These are phyloP conservation scores for Thielaviopsis punctulata DNA, from an alignment of 2,329 filamentous ascomycete genomes.

Conservation along the genomic window DNA sequence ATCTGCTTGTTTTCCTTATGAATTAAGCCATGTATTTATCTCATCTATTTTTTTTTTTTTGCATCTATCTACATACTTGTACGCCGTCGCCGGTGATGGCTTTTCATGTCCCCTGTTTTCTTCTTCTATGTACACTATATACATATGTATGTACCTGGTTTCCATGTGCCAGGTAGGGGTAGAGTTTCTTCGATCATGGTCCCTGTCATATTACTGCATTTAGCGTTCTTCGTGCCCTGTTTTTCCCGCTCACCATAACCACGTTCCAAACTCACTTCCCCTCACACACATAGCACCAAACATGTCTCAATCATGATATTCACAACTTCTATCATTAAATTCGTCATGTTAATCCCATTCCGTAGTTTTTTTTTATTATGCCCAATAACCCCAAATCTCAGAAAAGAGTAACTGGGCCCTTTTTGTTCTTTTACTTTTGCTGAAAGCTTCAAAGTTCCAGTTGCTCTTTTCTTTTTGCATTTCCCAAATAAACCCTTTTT, in stretches of 20 bases:
- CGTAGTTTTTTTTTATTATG: neutral
- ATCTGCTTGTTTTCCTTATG: neutral
- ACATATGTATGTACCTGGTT: no score
- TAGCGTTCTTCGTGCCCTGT: no score
- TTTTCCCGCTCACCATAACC: no score
- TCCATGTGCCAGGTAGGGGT: no score
- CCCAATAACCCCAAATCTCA: neutral
- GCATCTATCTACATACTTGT: no score
- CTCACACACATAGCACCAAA: no score
- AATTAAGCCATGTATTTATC: neutral
- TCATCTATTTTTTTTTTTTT: no score
- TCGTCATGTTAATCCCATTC: slow-evolving; percentile 5
- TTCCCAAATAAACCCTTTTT: neutral
- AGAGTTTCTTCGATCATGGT: no score
- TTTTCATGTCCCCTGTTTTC: neutral
- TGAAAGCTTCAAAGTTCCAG: neutral
- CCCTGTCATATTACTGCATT: no score
- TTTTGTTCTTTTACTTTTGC: neutral
- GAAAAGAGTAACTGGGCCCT: neutral
- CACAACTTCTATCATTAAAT: neutral
- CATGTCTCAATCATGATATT: neutral
- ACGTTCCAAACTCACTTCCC: no score
- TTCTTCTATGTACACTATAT: no score
- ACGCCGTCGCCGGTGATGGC: neutral
- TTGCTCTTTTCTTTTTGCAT: neutral